Base-by-base conservation (phyloP, 768 basidiomycete genomes). In the Mycena filopes region DNA sequence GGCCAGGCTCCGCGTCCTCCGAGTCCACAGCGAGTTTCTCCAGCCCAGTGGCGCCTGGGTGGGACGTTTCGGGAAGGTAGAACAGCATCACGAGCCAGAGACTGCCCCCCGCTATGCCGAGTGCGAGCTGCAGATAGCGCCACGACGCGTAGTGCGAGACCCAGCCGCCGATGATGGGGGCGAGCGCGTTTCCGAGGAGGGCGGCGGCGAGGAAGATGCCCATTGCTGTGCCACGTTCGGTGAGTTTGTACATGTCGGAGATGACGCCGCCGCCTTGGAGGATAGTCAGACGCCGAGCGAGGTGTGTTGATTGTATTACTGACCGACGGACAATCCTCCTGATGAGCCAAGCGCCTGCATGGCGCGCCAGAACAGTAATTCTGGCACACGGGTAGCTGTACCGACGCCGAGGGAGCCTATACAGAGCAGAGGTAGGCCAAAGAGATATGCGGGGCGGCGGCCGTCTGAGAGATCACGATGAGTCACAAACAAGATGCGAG, bases 301-400 rank as follows among this genome's bases (percentile, higher is more conserved):
- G n/a, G n/a, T n/a, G n/a, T n/a, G n/a, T n/a, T n/a, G n/a, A n/a
- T 0, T 2, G 13, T 9, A 21, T 23, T 25, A 54, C 59, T 20
- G 9, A 18, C 83, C 92, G 55, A 85, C 81, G n/a, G 83, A 85
- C 73, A 81, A 71, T 3, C 81, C 86, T 13, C 84, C 84, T 9
- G 88, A 84, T 7, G 86, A 80, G 20, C 91, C 92, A 43, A 89
- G 79, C 0, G 87, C 87, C 72, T 93, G 91, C 0, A 92, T 67
- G 43, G 89, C 83, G 9, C 92, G 81, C 79, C 86, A 89, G 20
- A 84, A 76, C 68, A 94, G 80, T 7, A 94, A 76, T 18, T 78
- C 70, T 1, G 76, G 76, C 10, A 88, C 74, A 36, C 71, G 80
- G 0, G 70, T 69, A 0, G 89, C 81, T 0, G 77, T 61, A 0